These are phyloP conservation scores for Sugiyamaella japonica DNA, from an alignment of 1,139 yeast species.

Conservation along the genomic window DNA sequence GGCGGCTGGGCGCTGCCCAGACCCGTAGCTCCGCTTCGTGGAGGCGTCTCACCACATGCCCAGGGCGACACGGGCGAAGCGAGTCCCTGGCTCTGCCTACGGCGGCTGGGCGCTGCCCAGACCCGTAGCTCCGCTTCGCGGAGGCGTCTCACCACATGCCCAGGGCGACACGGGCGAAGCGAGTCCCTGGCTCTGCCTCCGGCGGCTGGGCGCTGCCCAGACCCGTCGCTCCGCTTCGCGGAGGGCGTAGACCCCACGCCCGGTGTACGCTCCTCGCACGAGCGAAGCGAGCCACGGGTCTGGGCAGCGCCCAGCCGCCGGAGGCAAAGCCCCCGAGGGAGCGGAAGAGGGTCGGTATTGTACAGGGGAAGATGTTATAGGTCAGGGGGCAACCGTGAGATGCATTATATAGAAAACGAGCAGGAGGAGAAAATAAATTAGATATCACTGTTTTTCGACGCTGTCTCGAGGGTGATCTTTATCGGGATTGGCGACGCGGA, in stretches of 20 bases:
- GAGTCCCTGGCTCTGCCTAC: neutral
- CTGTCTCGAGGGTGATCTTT: slow-evolving; percentile 17
- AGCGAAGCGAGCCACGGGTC: neutral
- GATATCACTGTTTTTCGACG: neutral
- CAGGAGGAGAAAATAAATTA: neutral
- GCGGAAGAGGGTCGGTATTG: neutral
- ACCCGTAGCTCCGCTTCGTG: neutral
- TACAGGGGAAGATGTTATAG: slow-evolving; percentile 2
- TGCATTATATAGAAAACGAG: neutral
- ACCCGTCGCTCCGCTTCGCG: neutral
- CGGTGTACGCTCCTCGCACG: too few species aligned
- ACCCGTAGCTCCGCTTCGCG: neutral
- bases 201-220: slow-evolving; percentile 6
- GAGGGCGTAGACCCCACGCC: too few species aligned
- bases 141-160: too few species aligned
- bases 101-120: neutral
- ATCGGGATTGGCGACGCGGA: slow-evolving; percentile 66
- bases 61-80: too few species aligned
- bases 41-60: too few species aligned
- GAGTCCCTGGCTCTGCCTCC: neutral
- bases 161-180: too few species aligned
- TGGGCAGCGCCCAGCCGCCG: neutral
- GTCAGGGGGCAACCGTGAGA: neutral
- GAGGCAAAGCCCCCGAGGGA: too few species aligned
- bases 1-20: slow-evolving; percentile 6